Evolutionary conservation across 495 filamentous ascomycete species (phyloP), one percentile per base, ranked within the genome.

Genomic region (Penicillium samsonianum): DNA sequence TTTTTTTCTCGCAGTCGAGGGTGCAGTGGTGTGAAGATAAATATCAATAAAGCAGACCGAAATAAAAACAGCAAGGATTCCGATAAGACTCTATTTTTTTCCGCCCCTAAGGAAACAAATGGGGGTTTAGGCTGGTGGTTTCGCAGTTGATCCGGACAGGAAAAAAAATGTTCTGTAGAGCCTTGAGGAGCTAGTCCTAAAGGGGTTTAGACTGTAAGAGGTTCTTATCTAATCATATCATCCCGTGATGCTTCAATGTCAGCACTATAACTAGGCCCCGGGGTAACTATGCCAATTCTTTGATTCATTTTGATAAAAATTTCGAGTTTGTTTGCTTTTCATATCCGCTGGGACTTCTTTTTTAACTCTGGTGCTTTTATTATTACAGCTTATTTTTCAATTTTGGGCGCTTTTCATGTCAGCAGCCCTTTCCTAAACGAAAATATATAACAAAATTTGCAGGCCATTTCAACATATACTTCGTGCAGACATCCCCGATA

Each of bases 111-210:
- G 57, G 57, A 65, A 67, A 60, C 61, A 53, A 59, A 60, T 65
- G 51, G 67, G 65, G 65, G 59, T 70, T 64, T 69, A 60, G 65
- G 64, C 64, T 71, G 70, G 65, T 64, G 51, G 58, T 67, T 55
- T 68, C 59, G 69, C 53, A 67, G 64, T 60, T 60, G 64, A 65
- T 70, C 62, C 65, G 62, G 70, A 62, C 58, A 67, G 68, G 67
- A 67, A 74, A 77, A 78, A 77, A 78, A 78, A 78, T 72, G 74
- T 78, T 75, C 73, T 71, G 69, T 73, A 75, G 67, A 71, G 60
- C 63, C 57, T 62, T 60, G 59, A 64, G 60, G 61, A 67, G 61
- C 75, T 77, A 76, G 60, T 43, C 71, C 69, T 19, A 31, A 67
- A 66, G 2, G 12, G 71, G 76, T 11, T 58, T 73, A 75, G 73